phyloP scores from a whole-genome alignment of 2,329 filamentous ascomycete genomes.

The Nigrospora sphaerica region DNA sequence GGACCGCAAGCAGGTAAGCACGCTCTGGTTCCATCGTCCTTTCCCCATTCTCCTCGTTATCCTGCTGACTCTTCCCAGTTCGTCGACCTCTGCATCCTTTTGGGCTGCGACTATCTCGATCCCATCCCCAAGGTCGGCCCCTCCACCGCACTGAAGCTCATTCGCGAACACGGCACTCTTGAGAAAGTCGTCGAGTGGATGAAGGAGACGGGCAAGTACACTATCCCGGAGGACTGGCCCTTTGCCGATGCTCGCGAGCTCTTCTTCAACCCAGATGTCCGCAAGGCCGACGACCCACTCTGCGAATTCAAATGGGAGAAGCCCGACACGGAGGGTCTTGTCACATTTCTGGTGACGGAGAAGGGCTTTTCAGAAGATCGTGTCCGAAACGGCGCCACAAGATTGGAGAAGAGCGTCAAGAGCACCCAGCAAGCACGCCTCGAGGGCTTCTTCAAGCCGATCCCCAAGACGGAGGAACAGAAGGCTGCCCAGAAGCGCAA shows the following conservation, averaged over 20 bases:
- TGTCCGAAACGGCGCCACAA: slow-evolving; percentile 69
- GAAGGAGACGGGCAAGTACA: slow-evolving; percentile 72
- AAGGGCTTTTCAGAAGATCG: slow-evolving; percentile 97
- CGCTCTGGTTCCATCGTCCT: not conserved
- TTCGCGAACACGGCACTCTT: slow-evolving; percentile 82
- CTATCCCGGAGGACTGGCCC: slow-evolving; percentile 93
- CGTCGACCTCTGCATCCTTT: slow-evolving; percentile 93
- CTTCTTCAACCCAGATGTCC: slow-evolving; percentile 88
- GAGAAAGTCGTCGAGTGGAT: slow-evolving; percentile 82
- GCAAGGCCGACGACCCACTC: slow-evolving; percentile 70
- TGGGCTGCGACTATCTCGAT: slow-evolving; percentile 96
- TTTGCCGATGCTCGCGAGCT: slow-evolving; percentile 85
- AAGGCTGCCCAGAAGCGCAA: slow-evolving; percentile 85
- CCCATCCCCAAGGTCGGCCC: slow-evolving; percentile 93
- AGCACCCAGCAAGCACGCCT: slow-evolving; percentile 82
- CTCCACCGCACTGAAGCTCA: slow-evolving; percentile 84
- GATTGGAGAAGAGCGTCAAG: slow-evolving; percentile 86
- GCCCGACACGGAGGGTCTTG: slow-evolving; percentile 81
- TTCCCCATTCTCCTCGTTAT: not conserved
- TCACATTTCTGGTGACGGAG: slow-evolving; percentile 84
- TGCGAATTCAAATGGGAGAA: slow-evolving; percentile 98
- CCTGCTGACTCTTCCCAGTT: slow-evolving; percentile 50
- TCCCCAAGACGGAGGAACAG: slow-evolving; percentile 82
- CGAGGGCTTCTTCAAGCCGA: slow-evolving; percentile 93
- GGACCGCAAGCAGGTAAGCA: slow-evolving; percentile 71